phyloP scores from a whole-genome alignment of 2,329 filamentous ascomycete species.

The Epicoccum nigrum region DNA sequence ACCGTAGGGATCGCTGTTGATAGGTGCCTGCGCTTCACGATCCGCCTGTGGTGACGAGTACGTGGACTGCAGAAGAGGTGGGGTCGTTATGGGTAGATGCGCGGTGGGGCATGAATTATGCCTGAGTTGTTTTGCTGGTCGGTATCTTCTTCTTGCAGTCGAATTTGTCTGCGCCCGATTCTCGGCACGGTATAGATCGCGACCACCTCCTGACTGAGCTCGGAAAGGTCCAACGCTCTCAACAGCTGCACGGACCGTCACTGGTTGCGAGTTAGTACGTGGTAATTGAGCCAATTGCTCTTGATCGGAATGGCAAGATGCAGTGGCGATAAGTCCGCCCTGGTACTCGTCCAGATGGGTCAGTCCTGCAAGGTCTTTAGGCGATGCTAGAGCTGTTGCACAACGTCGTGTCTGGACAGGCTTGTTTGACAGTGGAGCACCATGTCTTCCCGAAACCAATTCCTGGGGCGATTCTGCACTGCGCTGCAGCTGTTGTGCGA shows the following conservation, averaged over 20 bases:
- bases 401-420: conserved; percentile 27
- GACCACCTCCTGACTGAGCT: not conserved
- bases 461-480: conserved; percentile 19
- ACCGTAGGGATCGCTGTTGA: not conserved
- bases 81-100: conserved; percentile 11
- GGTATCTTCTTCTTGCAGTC: conserved; percentile 3
- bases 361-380: conserved; percentile 11
- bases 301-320: conserved; percentile 1
- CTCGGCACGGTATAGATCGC: not conserved
- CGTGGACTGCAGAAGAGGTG: conserved; percentile 14
- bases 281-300: conserved; percentile 11
- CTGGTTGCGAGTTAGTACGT: conserved; percentile 8
- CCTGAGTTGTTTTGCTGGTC: conserved; percentile 11
- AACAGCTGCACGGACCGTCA: not conserved
- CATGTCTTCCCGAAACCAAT: conserved; percentile 29
- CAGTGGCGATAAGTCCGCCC: not conserved
- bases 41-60: conserved; percentile 19
- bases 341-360: conserved; percentile 4
- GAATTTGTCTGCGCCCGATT: not conserved
- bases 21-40: not conserved
- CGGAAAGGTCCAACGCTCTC: not conserved
- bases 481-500: conserved; percentile 21
- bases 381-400: conserved; percentile 30
- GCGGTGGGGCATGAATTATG: conserved; percentile 31
- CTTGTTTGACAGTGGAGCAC: conserved; percentile 24